Evolutionary conservation across 2,329 filamentous ascomycete genomes (phyloP).

Genomic region (Neodidymelliopsis sp.): DNA sequence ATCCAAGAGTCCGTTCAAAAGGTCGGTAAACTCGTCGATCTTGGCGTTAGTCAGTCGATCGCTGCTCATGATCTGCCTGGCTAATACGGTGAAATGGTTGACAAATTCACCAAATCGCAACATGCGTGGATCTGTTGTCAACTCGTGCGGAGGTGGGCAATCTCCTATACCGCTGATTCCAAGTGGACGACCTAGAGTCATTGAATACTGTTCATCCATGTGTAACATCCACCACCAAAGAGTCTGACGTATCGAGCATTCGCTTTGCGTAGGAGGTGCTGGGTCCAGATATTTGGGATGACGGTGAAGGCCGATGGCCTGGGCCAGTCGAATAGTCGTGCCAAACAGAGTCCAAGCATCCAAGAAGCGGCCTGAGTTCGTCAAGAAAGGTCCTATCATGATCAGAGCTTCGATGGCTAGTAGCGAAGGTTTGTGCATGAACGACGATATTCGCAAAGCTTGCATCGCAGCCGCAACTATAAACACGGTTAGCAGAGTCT

Average conservation of each 20-base stretch:
- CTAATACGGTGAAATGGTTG: conserved; percentile 57
- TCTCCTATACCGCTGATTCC: conserved; percentile 60
- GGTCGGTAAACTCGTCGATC: conserved; percentile 58
- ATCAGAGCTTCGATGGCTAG: conserved; percentile 56
- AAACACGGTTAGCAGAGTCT: conserved; percentile 3
- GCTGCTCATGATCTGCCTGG: conserved; percentile 56
- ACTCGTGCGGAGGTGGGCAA: conserved; percentile 55
- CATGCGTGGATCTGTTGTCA: conserved; percentile 54
- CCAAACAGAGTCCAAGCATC: conserved; percentile 61
- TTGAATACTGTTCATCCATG: conserved; percentile 60
- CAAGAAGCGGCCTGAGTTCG: conserved; percentile 58
- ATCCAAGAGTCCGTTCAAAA: conserved; percentile 52
- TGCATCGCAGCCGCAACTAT: conserved; percentile 60
- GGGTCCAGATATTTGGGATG: conserved; percentile 57
- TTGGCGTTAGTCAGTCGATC: conserved; percentile 52
- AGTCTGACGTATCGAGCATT: conserved; percentile 53
- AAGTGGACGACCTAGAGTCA: conserved; percentile 57
- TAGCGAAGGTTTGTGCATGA: conserved; percentile 58
- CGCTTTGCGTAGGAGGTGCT: conserved; percentile 49
- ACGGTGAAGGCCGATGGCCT: conserved; percentile 59
- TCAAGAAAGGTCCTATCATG: conserved; percentile 59
- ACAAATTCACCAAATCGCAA: conserved; percentile 56
- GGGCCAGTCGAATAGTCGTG: conserved; percentile 57
- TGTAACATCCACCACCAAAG: conserved; percentile 63
- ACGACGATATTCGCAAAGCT: conserved; percentile 57